A percentile compares a stretch with the other conserved stretches of the same genome.
Evolutionary conservation across 306 rosid genomes (phyloP).

Genomic region (Lathyrus sativus): DNA sequence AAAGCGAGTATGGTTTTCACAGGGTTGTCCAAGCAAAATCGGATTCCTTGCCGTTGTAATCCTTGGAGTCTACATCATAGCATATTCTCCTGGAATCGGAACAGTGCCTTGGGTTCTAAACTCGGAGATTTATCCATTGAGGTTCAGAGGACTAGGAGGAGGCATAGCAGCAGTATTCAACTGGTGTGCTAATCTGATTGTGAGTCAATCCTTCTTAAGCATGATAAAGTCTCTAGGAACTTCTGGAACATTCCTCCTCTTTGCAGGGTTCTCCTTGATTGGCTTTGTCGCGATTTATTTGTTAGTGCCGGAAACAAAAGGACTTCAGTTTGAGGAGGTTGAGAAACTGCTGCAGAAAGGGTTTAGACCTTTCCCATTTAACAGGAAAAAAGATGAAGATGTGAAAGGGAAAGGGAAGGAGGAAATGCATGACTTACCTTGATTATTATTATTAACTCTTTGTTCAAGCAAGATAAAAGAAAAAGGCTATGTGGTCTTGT

Average conservation of each 20-base stretch:
- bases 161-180: constrained; percentile 82
- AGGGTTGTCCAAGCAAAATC: constrained; percentile 76
- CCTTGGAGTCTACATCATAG: constrained; percentile 65
- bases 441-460: neutral
- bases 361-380: constrained; percentile 43
- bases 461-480: neutral
- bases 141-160: constrained; percentile 77
- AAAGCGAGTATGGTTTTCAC: constrained; percentile 60
- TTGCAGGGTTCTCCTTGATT: constrained; percentile 59
- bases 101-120: constrained; percentile 83
- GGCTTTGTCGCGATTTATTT: constrained; percentile 58
- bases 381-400: constrained; percentile 14
- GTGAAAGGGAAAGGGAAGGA: constrained; percentile 23
- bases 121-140: constrained; percentile 78
- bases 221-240: constrained; percentile 57
- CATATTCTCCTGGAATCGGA: constrained; percentile 83
- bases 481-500: no score
- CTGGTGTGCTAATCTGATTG: constrained; percentile 74
- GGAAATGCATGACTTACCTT: constrained; percentile 14
- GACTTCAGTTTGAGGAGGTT: constrained; percentile 64
- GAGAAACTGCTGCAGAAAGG: constrained; percentile 64
- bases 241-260: constrained; percentile 71
- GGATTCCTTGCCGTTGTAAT: constrained; percentile 69
- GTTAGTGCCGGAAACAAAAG: constrained; percentile 71
- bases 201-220: constrained; percentile 71